These are phyloP conservation scores for Ophidiomyces ophidiicola DNA, from an alignment of 2,329 filamentous ascomycete genomes.

Conservation along the genomic window DNA sequence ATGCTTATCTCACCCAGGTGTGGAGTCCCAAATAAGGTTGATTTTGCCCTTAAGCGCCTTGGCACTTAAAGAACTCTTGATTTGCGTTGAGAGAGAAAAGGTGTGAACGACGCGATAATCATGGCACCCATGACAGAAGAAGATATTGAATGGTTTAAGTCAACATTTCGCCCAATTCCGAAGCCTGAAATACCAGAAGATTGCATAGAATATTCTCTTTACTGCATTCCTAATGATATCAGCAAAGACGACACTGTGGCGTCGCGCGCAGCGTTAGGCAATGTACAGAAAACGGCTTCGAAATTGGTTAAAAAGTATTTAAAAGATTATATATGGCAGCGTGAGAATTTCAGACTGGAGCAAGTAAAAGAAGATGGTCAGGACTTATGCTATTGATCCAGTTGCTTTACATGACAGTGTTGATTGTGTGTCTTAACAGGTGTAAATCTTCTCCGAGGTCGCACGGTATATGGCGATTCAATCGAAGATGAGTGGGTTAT, in stretches of 20 bases:
- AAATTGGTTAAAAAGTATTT: constrained; percentile 53
- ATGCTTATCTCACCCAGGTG: too few species aligned
- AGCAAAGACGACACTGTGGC: constrained; percentile 39
- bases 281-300: constrained; percentile 56
- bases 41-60: too few species aligned
- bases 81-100: constrained; percentile 1
- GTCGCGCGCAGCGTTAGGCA: constrained; percentile 51
- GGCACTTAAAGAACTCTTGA: too few species aligned
- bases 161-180: constrained; percentile 53
- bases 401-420: too few species aligned
- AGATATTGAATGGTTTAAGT: constrained; percentile 53
- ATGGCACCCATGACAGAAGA: constrained; percentile 40
- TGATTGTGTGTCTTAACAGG: constrained; percentile 22
- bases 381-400: constrained; percentile 17
- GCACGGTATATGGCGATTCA: constrained; percentile 82
- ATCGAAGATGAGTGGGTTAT: constrained; percentile 97
- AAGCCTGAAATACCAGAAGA: constrained; percentile 62
- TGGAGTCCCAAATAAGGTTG: too few species aligned
- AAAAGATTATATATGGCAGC: constrained; percentile 91
- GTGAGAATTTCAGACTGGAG: constrained; percentile 64
- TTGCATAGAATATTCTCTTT: constrained; percentile 72
- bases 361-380: constrained; percentile 49
- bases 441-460: constrained; percentile 54
- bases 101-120: background rate
- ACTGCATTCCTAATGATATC: constrained; percentile 52